These are phyloP conservation scores for Septoria linicola DNA, from an alignment of 2,329 filamentous ascomycete species.

Conservation along the genomic window DNA sequence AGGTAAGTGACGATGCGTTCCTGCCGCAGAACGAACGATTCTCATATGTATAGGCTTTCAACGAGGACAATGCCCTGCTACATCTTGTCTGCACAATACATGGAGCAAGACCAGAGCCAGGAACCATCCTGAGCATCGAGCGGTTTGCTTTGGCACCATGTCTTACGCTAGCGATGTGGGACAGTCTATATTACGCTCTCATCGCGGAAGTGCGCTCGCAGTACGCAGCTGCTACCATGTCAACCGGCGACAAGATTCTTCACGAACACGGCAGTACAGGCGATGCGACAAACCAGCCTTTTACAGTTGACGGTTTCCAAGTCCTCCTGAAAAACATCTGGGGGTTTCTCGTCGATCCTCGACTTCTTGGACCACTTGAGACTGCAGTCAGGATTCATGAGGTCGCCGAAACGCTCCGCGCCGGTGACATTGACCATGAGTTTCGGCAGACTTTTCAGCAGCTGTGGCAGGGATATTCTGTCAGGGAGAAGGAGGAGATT, in stretches of 20 bases:
- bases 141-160: no score
- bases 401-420: not conserved
- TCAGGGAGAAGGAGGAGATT: not conserved
- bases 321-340: not conserved
- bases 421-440: not conserved
- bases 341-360: not conserved
- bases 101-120: no score
- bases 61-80: no score
- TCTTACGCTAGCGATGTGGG: not conserved
- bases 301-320: not conserved
- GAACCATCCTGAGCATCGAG: no score
- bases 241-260: not conserved
- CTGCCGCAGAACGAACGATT: no score
- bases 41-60: no score
- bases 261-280: not conserved
- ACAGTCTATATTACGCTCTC: not conserved
- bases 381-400: not conserved
- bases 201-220: constrained; percentile 1
- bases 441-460: not conserved
- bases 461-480: constrained; percentile 1
- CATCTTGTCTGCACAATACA: no score
- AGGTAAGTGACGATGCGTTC: no score
- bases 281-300: not conserved
- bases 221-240: not conserved
- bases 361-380: constrained; percentile 2